Base-by-base conservation (phyloP, 371 early-diverging fungal species). In the Quaeritorhiza haematococci region DNA sequence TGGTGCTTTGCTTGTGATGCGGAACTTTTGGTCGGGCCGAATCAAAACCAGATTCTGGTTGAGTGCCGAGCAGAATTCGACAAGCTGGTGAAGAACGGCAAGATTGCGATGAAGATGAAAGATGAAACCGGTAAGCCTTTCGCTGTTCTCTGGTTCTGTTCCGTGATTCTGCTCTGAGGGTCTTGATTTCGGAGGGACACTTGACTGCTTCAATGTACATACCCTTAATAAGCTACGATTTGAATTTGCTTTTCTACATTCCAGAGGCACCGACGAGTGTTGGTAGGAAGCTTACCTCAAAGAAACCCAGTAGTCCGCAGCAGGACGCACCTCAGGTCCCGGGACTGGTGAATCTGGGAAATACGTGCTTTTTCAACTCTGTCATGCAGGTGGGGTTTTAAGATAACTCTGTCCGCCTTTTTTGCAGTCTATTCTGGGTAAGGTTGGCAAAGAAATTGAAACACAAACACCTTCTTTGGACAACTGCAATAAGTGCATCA, bases 301-400 rank as follows among this genome's bases (percentile, higher is more conserved):
- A 57, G 21, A 50, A 33, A 42, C 8, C 23, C 23, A 50, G 38
- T n/a, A n/a, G n/a, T n/a, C n/a, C n/a, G 27, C 33, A 26, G 17
- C 45, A 41, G 34, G 35, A 29, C 7, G 46, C 27, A 27, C 28
- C 56, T 1, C 32, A 49, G 15, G 45, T 58, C 2, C 67, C 71
- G 1, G 75, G 75, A 1, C 58, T 74, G 8, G 33, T 32, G 17
- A 74, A 71, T 49, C 53, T 74, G 42, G 74, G 74, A 28, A 74
- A 74, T 47, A 71, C 75, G 7, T 74, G 75, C 56, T 74, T 74
- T 52, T 74, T 74, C 60, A 74, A 74, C 49, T 62, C 65, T 7
- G 67, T 65, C 27, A 64, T 71, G 67, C 75, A 71, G 67, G 65
- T 60, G 33, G 26, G 44, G 3, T 35, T 49, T 46, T 3, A 34